phyloP scores from a whole-genome alignment of 257 asterid species.

The Solanum clarkiae region DNA sequence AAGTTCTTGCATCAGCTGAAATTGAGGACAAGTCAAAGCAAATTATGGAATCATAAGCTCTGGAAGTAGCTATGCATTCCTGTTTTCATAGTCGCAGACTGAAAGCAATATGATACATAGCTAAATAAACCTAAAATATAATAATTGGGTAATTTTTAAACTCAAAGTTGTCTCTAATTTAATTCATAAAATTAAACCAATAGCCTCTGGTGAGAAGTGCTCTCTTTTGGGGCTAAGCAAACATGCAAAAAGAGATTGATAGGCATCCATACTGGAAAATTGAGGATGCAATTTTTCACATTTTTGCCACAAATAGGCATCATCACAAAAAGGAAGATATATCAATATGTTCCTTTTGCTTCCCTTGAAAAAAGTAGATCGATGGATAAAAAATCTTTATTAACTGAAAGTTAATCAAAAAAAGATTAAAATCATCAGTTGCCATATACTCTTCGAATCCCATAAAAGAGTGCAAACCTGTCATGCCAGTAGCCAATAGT shows the following conservation, averaged over 20 bases:
- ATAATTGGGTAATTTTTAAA: neutral
- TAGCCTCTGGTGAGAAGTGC: neutral
- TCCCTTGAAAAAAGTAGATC: neutral
- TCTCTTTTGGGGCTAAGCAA: neutral
- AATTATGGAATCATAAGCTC: neutral
- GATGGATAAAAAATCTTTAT: neutral
- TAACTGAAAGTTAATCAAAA: neutral
- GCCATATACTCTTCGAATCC: neutral
- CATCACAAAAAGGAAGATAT: neutral
- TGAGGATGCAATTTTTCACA: neutral
- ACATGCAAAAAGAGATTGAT: neutral
- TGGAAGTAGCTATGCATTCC: neutral
- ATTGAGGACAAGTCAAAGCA: neutral
- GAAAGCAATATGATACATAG: neutral
- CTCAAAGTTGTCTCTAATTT: neutral
- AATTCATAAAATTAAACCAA: neutral
- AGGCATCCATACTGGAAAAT: neutral
- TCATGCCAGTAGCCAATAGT: constrained; percentile 87
- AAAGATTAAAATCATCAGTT: neutral
- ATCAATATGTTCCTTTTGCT: neutral
- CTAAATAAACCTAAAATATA: neutral
- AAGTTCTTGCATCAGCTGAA: constrained; percentile 94
- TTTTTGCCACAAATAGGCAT: neutral
- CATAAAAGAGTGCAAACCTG: constrained; percentile 34
- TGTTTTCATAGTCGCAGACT: neutral